Evolutionary conservation across 2,329 filamentous ascomycete species (phyloP), one percentile per base, ranked within the genome.

Genomic region (Aspergillus texensis): DNA sequence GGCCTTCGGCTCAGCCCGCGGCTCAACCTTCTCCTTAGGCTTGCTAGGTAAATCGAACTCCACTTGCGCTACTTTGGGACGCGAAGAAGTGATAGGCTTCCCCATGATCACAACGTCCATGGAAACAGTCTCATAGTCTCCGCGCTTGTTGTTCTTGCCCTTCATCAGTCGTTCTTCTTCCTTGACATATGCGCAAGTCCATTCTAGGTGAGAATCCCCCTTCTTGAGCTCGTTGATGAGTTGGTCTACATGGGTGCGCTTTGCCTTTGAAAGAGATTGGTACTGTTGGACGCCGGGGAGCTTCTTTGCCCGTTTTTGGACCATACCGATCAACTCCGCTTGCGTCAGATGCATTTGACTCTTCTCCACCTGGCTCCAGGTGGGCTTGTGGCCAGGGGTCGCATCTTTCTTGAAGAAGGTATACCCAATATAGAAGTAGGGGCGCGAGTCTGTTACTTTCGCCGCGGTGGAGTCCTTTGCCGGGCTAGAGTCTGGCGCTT

Each of bases 151-250:
- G 46, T 71, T 69, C 60, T 73, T 73, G 28, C 74, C 68, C 60
- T 72, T 73, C 50, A 70, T 67, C 0, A 69, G 59, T 52, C 71
- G 68, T 30, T 72, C 66, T 8, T 73, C 69, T 57, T 73, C 73
- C 54, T 76, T 74, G 28, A 76, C 70, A 64, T 78, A 79, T n/a
- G 73, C 76, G 55, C 71, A 77, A n/a, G 66, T 74, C 76, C 78
- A 80, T 63, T 77, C 71, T 19, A 75, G 77, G 5, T 68, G 67
- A 19, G 69, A 67, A 36, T 79, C 72, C 19, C 62, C 65, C 6
- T 64, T 63, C 48, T 71, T 73, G 46, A 73, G 72, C 52, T 77
- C 74, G 19, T 73, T 67, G 19, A 80, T 73, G 28, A 81, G 62
- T 21, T 70, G 66, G 26, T 77, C 74, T 46, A 81, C 73, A 64